These are phyloP conservation scores for Phaeodactylum tricornutum DNA, from an alignment of 108 stramenopile genomes.

Conservation along the genomic window DNA sequence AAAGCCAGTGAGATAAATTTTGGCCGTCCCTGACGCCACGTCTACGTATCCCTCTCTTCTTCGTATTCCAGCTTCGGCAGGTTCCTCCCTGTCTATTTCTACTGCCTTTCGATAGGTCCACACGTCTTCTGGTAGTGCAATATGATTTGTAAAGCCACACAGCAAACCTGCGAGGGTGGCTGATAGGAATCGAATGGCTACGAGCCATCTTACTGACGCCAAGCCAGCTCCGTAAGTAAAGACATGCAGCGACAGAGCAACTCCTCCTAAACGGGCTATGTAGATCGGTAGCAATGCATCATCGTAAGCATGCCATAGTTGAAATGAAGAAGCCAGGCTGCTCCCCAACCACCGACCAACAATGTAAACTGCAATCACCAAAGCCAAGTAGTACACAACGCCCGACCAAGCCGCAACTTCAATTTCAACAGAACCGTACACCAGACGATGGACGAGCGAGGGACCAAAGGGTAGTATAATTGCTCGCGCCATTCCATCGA, in stretches of 20 bases:
- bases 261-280: slow-evolving; percentile 18
- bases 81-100: neutral
- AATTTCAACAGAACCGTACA: neutral
- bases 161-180: slow-evolving; percentile 10
- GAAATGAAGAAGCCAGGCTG: neutral
- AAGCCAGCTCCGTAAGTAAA: slow-evolving; percentile 28
- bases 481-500: slow-evolving; percentile 25
- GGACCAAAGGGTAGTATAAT: slow-evolving; percentile 23
- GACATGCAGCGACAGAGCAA: slow-evolving; percentile 12
- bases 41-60: neutral
- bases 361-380: slow-evolving; percentile 8
- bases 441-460: slow-evolving; percentile 16
- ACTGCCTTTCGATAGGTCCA: neutral
- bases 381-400: slow-evolving; percentile 6
- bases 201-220: slow-evolving; percentile 9
- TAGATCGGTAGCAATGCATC: slow-evolving; percentile 1
- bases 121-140: neutral
- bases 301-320: too few relatives aligned
- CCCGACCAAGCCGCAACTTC: slow-evolving; percentile 7
- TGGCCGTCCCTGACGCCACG: slow-evolving; percentile 10
- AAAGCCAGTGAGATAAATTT: slow-evolving; percentile 16
- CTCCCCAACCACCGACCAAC: slow-evolving; percentile 11
- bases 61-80: neutral
- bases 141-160: slow-evolving; percentile 9
- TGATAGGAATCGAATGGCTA: slow-evolving; percentile 17